Conservation (phyloP, 2,329 filamentous ascomycete genomes). For the Alternaria alternata region DNA sequence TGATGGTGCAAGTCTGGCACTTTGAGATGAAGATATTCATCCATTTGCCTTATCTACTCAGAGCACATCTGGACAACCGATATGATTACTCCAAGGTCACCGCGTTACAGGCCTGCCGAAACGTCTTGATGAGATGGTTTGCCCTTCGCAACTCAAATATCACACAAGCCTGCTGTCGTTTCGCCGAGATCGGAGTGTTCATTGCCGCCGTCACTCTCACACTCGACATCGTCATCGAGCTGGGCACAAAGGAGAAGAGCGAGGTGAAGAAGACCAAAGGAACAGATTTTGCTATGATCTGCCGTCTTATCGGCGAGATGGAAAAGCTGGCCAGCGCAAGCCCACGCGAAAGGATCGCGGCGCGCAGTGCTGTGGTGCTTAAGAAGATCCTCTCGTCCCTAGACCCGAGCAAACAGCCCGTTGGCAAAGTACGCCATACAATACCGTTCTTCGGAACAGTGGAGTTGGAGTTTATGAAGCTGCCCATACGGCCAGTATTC, state of each 20-base stretch:
- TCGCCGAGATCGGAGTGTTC: constrained; percentile 46
- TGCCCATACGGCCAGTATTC: constrained; percentile 40
- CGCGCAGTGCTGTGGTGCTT: constrained; percentile 41
- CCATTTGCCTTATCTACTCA: constrained; percentile 46
- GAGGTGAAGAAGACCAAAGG: constrained; percentile 46
- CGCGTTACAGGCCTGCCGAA: constrained; percentile 45
- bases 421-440: constrained; percentile 34
- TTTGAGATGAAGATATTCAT: constrained; percentile 49
- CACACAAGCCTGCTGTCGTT: constrained; percentile 46
- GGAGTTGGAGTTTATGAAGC: constrained; percentile 39
- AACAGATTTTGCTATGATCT: constrained; percentile 49
- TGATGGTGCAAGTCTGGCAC: constrained; percentile 48
- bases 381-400: constrained; percentile 46
- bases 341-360: constrained; percentile 45
- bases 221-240: constrained; percentile 48
- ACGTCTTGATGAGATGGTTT: constrained; percentile 49
- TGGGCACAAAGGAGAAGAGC: constrained; percentile 42
- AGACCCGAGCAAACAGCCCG: constrained; percentile 35
- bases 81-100: constrained; percentile 49
- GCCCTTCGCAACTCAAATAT: constrained; percentile 46
- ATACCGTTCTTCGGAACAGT: constrained; percentile 49
- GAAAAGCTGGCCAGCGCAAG: constrained; percentile 44
- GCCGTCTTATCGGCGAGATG: constrained; percentile 46
- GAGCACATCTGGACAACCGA: constrained; percentile 40
- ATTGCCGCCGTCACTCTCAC: constrained; percentile 47